Conservation (phyloP, 176 grass and related monocot species). For the Avena insularis region DNA sequence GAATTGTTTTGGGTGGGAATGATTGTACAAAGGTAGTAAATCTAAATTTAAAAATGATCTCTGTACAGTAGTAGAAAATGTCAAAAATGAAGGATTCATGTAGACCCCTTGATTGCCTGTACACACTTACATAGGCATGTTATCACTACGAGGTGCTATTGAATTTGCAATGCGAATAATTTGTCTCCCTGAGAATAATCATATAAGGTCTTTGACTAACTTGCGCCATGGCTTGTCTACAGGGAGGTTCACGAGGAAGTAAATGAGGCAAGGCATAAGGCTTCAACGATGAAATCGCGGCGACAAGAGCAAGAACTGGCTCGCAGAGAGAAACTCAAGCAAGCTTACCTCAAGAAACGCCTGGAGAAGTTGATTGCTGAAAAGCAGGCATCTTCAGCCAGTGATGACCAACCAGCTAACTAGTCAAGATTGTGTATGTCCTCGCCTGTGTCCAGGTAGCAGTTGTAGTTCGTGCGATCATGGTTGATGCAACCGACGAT, state of each 20-base stretch:
- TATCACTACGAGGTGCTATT: background rate
- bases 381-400: constrained; percentile 64
- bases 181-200: constrained; percentile 1
- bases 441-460: background rate
- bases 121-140: background rate
- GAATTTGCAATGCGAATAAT: background rate
- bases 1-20: background rate
- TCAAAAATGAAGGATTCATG: background rate
- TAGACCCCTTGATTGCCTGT: constrained; percentile 1
- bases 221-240: constrained; percentile 16
- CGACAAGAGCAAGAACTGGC: constrained; percentile 86
- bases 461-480: constrained; percentile 14
- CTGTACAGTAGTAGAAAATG: background rate
- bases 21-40: background rate
- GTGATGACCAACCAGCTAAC: constrained; percentile 37
- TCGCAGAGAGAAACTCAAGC: constrained; percentile 86
- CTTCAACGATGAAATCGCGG: constrained; percentile 66
- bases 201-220: constrained; percentile 39
- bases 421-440: constrained; percentile 30
- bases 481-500: background rate
- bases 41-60: background rate
- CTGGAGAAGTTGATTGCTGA: constrained; percentile 73
- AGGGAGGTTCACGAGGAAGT: constrained; percentile 98
- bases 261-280: constrained; percentile 78
- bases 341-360: constrained; percentile 94